These are phyloP conservation scores for Monascus ruber DNA, from an alignment of 2,329 filamentous ascomycete genomes.

Conservation along the genomic window DNA sequence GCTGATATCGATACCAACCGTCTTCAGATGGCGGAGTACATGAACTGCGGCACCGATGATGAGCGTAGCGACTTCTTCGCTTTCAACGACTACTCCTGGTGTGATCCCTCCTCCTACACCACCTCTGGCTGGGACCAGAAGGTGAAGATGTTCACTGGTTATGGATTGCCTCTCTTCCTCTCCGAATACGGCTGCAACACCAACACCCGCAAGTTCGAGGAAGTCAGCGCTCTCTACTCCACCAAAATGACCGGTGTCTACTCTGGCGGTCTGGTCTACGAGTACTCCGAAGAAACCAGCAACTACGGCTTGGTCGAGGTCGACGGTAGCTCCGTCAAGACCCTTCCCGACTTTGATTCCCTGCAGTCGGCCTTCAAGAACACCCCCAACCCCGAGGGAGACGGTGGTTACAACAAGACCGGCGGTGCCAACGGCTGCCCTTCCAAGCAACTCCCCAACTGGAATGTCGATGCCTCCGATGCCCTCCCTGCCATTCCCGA, in stretches of 20 bases:
- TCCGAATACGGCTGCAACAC: slow-evolving; percentile 89
- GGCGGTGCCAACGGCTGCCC: slow-evolving; percentile 46
- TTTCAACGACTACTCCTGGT: slow-evolving; percentile 74
- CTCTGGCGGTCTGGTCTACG: slow-evolving; percentile 92
- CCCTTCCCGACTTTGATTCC: slow-evolving; percentile 51
- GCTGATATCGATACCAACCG: slow-evolving; percentile 80
- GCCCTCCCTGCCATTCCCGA: slow-evolving; percentile 47
- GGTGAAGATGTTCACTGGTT: slow-evolving; percentile 76
- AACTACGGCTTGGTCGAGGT: slow-evolving; percentile 70
- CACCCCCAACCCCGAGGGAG: slow-evolving; percentile 41
- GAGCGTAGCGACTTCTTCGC: slow-evolving; percentile 79
- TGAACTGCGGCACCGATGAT: slow-evolving; percentile 83
- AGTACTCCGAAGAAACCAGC: slow-evolving; percentile 79
- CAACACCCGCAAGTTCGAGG: slow-evolving; percentile 69
- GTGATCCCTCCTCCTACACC: slow-evolving; percentile 66
- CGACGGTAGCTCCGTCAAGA: slow-evolving; percentile 41
- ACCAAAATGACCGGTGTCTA: slow-evolving; percentile 77
- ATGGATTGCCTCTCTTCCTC: slow-evolving; percentile 83
- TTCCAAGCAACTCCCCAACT: slow-evolving; percentile 38
- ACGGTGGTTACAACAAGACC: slow-evolving; percentile 48
- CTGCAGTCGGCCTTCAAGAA: slow-evolving; percentile 41
- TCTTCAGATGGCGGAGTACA: slow-evolving; percentile 75
- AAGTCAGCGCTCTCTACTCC: slow-evolving; percentile 69
- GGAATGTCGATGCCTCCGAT: slow-evolving; percentile 42
- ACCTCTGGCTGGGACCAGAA: slow-evolving; percentile 75